Conservation (phyloP, 192 early-diverging fungal genomes). For the Geranomyces variabilis region DNA sequence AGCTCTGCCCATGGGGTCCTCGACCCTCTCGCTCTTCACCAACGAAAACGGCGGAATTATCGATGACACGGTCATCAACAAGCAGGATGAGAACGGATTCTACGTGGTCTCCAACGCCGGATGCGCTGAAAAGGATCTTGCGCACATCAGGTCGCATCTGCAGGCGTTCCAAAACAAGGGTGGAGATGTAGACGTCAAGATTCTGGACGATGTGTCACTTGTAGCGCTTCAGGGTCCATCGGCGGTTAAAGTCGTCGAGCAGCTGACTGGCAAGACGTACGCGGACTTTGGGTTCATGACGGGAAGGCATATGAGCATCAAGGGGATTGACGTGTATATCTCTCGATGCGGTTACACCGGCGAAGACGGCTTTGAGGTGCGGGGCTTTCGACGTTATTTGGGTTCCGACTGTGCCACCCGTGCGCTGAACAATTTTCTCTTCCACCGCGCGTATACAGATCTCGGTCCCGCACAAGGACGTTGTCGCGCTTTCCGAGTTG, state of each 20-base stretch:
- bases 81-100: conserved; percentile 69
- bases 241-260: conserved; percentile 71
- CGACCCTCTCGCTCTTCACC: conserved; percentile 91
- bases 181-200: conserved; percentile 84
- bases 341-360: conserved; percentile 98
- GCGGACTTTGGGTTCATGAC: conserved; percentile 90
- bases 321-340: conserved; percentile 80
- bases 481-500: conserved; percentile 70
- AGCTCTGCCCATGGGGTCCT: conserved; percentile 74
- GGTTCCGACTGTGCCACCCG: too few species aligned
- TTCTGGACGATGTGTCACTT: conserved; percentile 84
- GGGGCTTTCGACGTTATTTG: too few species aligned
- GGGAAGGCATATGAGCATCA: conserved; percentile 69
- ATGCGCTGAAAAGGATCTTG: conserved; percentile 94
- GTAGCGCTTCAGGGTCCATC: conserved; percentile 93
- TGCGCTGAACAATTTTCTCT: too few species aligned
- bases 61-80: conserved; percentile 96
- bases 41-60: conserved; percentile 97
- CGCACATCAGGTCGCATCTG: conserved; percentile 82
- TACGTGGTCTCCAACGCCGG: conserved; percentile 97
- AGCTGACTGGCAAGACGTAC: conserved; percentile 61
- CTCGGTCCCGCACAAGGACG: conserved; percentile 78
- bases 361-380: conserved; percentile 96
- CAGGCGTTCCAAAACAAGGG: conserved; percentile 82
- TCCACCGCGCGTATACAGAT: conserved; percentile 56